These are phyloP conservation scores for Elymus sibiricus DNA, from an alignment of 176 grass and related monocot species.

Conservation along the genomic window DNA sequence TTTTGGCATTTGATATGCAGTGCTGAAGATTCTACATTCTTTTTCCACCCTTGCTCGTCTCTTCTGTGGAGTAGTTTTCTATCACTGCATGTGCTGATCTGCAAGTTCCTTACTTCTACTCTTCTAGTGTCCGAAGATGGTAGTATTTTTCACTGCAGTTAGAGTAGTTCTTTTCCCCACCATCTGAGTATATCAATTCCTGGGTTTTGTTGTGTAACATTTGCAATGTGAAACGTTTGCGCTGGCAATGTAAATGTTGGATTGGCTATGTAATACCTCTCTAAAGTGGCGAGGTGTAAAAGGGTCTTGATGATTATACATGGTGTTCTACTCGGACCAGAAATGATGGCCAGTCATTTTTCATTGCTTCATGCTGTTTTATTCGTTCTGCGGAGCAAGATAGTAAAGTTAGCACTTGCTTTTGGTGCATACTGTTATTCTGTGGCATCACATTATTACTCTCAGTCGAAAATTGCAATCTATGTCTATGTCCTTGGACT, in stretches of 20 bases:
- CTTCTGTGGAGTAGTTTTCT: not conserved
- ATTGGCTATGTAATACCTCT: not conserved
- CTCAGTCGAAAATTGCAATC: not conserved
- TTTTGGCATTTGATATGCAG: slow-evolving; percentile 62
- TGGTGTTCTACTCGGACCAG: not conserved
- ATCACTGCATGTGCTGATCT: not conserved
- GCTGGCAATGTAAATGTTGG: not conserved
- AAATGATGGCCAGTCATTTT: not conserved
- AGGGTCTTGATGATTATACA: not conserved
- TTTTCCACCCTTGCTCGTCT: not conserved
- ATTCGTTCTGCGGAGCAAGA: not conserved
- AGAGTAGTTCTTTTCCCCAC: not conserved
- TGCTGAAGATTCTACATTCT: not conserved
- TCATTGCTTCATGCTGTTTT: not conserved
- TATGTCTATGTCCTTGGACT: too few species aligned
- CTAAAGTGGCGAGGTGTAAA: not conserved
- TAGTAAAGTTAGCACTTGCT: not conserved
- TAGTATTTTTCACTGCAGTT: not conserved
- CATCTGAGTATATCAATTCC: not conserved
- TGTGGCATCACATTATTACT: not conserved
- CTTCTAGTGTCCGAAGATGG: not conserved
- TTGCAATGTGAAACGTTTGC: not conserved
- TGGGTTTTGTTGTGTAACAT: not conserved
- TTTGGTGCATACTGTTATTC: not conserved
- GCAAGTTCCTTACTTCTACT: not conserved